Percentiles rank a stretch among this genome's conserved stretches.
phyloP scores from a whole-genome alignment of 768 basidiomycete genomes.

The Lactarius sanguifluus region DNA sequence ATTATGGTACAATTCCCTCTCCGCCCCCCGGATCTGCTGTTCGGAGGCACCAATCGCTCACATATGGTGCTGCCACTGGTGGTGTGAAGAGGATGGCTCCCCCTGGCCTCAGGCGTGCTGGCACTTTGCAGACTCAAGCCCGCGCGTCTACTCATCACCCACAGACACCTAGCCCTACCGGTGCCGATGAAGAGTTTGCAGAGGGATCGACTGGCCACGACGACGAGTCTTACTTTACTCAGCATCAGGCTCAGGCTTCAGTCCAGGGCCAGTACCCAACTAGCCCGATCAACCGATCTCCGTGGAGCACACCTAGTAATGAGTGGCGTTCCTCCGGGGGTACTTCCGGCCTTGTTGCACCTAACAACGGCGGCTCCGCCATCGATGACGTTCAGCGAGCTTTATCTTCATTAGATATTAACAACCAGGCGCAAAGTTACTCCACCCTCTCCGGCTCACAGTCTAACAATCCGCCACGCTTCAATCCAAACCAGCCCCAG shows the following conservation, averaged over 20 bases:
- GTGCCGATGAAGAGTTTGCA: slow-evolving; percentile 59
- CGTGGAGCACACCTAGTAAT: slow-evolving; percentile 58
- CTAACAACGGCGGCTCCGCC: slow-evolving; percentile 37
- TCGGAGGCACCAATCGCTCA: slow-evolving; percentile 78
- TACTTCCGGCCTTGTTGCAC: slow-evolving; percentile 33
- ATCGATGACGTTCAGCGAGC: slow-evolving; percentile 80
- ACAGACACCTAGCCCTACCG: slow-evolving; percentile 47
- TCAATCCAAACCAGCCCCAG: slow-evolving; percentile 46
- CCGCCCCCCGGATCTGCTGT: slow-evolving; percentile 59
- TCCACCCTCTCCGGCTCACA: slow-evolving; percentile 44
- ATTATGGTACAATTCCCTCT: slow-evolving; percentile 60
- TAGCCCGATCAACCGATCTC: slow-evolving; percentile 61
- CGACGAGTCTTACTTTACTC: slow-evolving; percentile 54
- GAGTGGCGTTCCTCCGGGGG: slow-evolving; percentile 58
- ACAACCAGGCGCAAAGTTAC: slow-evolving; percentile 38
- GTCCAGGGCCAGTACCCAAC: slow-evolving; percentile 42
- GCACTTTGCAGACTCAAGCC: slow-evolving; percentile 59
- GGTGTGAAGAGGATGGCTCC: slow-evolving; percentile 48
- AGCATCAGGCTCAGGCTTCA: slow-evolving; percentile 32
- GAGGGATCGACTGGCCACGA: slow-evolving; percentile 57
- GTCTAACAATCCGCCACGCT: slow-evolving; percentile 65
- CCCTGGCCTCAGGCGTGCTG: slow-evolving; percentile 67
- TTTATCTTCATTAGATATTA: slow-evolving; percentile 65
- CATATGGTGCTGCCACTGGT: slow-evolving; percentile 60
- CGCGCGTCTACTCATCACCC: slow-evolving; percentile 40